Base-by-base conservation (phyloP, 148 eudicot genomes). In the Vaccinium darrowii region DNA sequence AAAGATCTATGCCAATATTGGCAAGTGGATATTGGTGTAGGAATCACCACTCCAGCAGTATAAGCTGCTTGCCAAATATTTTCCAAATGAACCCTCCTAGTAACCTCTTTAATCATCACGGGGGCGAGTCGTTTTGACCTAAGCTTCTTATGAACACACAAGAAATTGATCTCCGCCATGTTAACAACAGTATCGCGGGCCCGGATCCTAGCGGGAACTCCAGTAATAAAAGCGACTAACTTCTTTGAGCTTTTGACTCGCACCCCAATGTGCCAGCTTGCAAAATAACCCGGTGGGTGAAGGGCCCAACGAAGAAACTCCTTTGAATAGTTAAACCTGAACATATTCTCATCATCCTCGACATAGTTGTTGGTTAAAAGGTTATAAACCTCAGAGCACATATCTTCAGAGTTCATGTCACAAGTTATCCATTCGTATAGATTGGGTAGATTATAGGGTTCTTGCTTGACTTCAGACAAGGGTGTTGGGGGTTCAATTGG, bases 41-140 rank as follows among this genome's bases (percentile, higher is more conserved):
- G 96, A 74, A 95, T 90, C 78, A 94, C 96, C 36, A 95, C 94
- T 18, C 98, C 98, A 84, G 98, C 98, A 53, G 98, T 92, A 88
- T 95, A 95, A 84, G 98, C 96, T 19, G 98, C 98, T 83, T 94
- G 98, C 98, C 98, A 95, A 8, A 95, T 95, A 79, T 95, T 94
- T 80, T 95, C 98, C 76, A 95, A 73, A 82, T 95, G 98, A 73
- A 93, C 94, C 83, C 98, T 88, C 85, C 98, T 90, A n/a, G 98
- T 93, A 75, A 95, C 98, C 89, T 95, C 98, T 78, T 95, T 95
- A 80, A 95, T 95, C 98, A 95, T 92, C 18, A 93, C 97, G 3
- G 98, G 98, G 53, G 98, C 97, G 65, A 95, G 94, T 81, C 98
- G 89, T 83, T 95, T 95, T 5, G 97, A 92, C 81, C 98, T 89